A percentile compares a stretch with the other conserved stretches of the same genome.
Evolutionary conservation across 768 basidiomycete species (phyloP).

Genomic region (Suillus americanus): DNA sequence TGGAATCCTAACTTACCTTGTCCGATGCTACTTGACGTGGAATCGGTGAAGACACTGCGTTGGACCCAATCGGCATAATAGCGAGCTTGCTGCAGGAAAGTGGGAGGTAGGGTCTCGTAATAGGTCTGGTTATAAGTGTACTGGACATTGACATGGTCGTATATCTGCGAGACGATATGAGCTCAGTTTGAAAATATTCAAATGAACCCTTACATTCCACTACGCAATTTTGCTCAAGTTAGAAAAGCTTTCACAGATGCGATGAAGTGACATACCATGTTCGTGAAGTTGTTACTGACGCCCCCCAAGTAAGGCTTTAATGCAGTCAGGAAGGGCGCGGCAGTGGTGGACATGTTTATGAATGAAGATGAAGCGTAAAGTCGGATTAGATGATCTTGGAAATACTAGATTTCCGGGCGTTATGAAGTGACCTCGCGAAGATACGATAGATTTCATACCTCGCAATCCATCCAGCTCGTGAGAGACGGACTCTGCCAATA

Average conservation of each 20-base stretch:
- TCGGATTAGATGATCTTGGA: conserved; percentile 23
- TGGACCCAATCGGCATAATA: conserved; percentile 79
- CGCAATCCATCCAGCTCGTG: conserved; percentile 74
- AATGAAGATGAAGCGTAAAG: conserved; percentile 21
- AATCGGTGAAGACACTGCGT: conserved; percentile 66
- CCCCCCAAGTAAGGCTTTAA: conserved; percentile 70
- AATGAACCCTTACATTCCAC: conserved; percentile 65
- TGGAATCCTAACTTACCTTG: conserved; percentile 54
- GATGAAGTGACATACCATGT: conserved; percentile 50
- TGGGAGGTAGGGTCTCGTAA: conserved; percentile 67
- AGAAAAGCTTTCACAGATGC: conserved; percentile 9
- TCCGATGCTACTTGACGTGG: conserved; percentile 58
- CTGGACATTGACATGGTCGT: conserved; percentile 74
- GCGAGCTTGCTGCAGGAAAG: conserved; percentile 68
- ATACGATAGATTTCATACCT: conserved; percentile 27
- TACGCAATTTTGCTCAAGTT: conserved; percentile 25
- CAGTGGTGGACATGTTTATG: conserved; percentile 52
- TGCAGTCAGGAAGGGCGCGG: conserved; percentile 63
- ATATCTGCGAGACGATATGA: conserved; percentile 45
- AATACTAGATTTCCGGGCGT: conserved; percentile 20
- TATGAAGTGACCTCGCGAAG: background rate
- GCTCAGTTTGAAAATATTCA: background rate
- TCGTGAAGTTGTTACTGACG: conserved; percentile 59
- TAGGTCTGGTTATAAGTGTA: conserved; percentile 81
- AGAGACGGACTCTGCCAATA: conserved; percentile 56